Evolutionary conservation across 2,329 filamentous ascomycete species (phyloP).

Genomic region (Penicillium vulpinum): DNA sequence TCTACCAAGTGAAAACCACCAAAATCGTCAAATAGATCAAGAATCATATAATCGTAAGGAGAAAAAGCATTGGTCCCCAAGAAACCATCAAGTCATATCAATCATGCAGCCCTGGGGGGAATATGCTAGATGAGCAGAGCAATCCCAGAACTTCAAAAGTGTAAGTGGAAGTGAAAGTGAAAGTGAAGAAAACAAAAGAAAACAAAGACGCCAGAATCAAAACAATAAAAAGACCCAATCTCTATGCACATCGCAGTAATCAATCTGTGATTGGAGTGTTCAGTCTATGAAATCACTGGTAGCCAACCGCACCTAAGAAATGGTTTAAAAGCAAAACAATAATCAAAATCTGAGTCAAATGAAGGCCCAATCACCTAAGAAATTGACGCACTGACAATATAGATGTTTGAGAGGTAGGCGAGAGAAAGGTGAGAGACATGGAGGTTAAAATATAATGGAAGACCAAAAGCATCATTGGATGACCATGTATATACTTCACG

Average conservation of each 20-base stretch:
- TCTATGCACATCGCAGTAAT: conserved; percentile 22
- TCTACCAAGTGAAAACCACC: background rate
- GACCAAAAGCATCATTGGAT: background rate
- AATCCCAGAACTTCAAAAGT: background rate
- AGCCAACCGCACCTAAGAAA: conserved; percentile 8
- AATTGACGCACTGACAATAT: background rate
- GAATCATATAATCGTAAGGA: conserved; percentile 8
- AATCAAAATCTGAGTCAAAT: background rate
- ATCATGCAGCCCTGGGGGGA: conserved; percentile 19
- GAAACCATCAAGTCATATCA: conserved; percentile 17
- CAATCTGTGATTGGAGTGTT: conserved; percentile 10
- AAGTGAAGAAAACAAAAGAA: background rate
- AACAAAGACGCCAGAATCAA: background rate
- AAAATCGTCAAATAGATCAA: conserved; percentile 3
- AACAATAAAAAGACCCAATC: conserved; percentile 6
- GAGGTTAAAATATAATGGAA: background rate
- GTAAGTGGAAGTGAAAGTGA: background rate
- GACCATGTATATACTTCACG: conserved; percentile 18
- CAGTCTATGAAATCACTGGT: conserved; percentile 20
- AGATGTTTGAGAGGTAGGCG: background rate
- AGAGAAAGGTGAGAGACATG: background rate
- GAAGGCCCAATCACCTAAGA: background rate
- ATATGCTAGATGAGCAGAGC: conserved; percentile 6
- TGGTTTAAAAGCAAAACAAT: conserved; percentile 10
- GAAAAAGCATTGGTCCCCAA: background rate